Evolutionary conservation across 2,329 filamentous ascomycete species (phyloP).

Genomic region (Apiospora kogelbergensis): DNA sequence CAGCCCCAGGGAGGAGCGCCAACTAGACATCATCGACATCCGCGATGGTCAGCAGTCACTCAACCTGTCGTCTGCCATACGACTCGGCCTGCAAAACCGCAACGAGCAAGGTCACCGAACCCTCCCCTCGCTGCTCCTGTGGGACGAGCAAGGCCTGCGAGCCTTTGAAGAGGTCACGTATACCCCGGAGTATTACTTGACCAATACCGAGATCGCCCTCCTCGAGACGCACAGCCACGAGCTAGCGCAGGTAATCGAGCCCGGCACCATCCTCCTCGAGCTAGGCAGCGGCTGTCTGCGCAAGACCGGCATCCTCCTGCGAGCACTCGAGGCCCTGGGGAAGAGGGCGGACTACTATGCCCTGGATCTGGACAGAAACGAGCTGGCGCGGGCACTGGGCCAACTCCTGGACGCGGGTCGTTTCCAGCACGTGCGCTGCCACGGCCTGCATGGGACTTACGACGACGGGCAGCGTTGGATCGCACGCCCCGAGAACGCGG

Average conservation of each 20-base stretch:
- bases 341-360: conserved; percentile 90
- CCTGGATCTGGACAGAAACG: conserved; percentile 77
- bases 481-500: conserved; percentile 57
- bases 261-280: conserved; percentile 80
- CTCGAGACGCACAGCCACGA: conserved; percentile 67
- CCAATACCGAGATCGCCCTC: conserved; percentile 86
- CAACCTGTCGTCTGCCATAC: not conserved
- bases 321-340: conserved; percentile 72
- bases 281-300: conserved; percentile 93
- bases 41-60: conserved; percentile 53
- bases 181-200: conserved; percentile 92
- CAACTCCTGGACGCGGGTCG: conserved; percentile 48
- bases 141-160: conserved; percentile 77
- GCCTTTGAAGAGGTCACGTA: conserved; percentile 81
- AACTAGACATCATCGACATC: conserved; percentile 76
- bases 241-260: conserved; percentile 72
- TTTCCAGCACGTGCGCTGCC: conserved; percentile 75
- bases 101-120: conserved; percentile 47
- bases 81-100: not conserved
- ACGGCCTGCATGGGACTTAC: conserved; percentile 87
- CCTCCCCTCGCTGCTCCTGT: conserved; percentile 80
- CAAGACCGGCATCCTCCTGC: conserved; percentile 83
- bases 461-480: conserved; percentile 89
- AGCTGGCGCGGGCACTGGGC: conserved; percentile 81
- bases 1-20: not conserved